Base-by-base conservation (phyloP, 306 rosid species). In the Quercus dentata region DNA sequence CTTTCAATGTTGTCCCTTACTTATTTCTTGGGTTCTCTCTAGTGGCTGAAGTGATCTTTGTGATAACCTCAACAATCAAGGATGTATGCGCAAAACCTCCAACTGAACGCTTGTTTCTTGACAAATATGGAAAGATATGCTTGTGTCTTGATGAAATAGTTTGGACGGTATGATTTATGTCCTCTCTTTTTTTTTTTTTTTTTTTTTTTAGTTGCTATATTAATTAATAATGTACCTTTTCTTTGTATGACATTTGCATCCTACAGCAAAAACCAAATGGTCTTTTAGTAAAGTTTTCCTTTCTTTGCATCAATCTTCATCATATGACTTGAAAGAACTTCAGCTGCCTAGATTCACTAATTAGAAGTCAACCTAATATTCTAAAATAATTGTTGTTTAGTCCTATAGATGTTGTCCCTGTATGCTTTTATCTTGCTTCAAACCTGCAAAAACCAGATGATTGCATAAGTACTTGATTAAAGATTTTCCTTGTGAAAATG, bases 21-120 rank as follows among this genome's bases (percentile, higher is more conserved):
- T 54, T n/a, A 15, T 44, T 78, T 56, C 19, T 62, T 41, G 59
- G 41, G 10, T 63, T 79, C 38, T 70, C 56, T 75, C 68, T 76
- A 95, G 99, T 95, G 92, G 88, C 97, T 14, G 99, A 95, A 85
- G 99, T 92, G 79, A 90, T 95, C 79, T 86, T 88, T 69, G 97
- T 90, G 21, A 85, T 95, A 81, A 95, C 96, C 74, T 91, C 98
- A 7, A 90, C 94, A 20, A 91, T 95, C 85, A 95, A 95, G 93
- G 98, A 95, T 82, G 90, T 90, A 28, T 91, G 97, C 63, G 96
- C 94, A 72, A 95, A 91, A 85, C 91, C 92, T 77, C 98, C 99
- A 38, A 86, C 89, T 38, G 99, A 95, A 82, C 97, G 99, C 55
- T 85, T 87, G 80, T 95, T 95, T 87, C 96, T 95, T 49, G 99